Evolutionary conservation across 768 basidiomycete genomes (phyloP), one percentile per base, ranked within the genome.

Genomic region (Chlorophyllum brunneum): DNA sequence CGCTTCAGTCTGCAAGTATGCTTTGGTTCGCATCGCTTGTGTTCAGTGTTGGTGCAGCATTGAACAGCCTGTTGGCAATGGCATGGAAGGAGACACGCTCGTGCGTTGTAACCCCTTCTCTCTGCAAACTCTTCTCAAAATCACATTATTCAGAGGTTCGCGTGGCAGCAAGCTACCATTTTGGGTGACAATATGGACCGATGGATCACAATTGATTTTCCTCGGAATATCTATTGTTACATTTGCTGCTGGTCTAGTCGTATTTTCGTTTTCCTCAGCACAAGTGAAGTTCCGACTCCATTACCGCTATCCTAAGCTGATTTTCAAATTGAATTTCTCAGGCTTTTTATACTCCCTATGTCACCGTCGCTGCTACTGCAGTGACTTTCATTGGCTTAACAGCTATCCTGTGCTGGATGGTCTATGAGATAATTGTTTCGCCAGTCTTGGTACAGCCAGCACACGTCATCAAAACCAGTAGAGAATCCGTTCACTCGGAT

Each of bases 21-120:
- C 63, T 64, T 23, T 63, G 59, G 60, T 64, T 63, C 22, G 56
- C 56, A 16, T 61, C 63, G 5, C 29, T 65, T 40, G 55, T 64
- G 5, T 51, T 64, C 4, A 65, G 64, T 29, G 61, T 65, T 4
- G 61, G 60, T n/a, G 56, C 63, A 0, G 61, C 64, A 16, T 47
- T 65, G 24, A 65, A 64, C 16, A 61, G 61, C 18, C 42, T 64
- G 9, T 39, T 65, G 9, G 58, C 58, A 1, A 55, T 61, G 27
- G 38, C 56, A 4, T 64, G 63, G 61, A 65, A 59, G 10, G 58
- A 58, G 34, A 59, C 63, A 41, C 54, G 58, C 29, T 61, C 62
- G 64, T 65, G 53, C 27, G 64, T 59, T 15, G 15, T 20, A 2
- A n/a, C n/a, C n/a, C n/a, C 9, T n/a, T 36, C 15, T 36, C 26